Evolutionary conservation across 129 eudicot species (phyloP).

Genomic region (Tagetes erecta): DNA sequence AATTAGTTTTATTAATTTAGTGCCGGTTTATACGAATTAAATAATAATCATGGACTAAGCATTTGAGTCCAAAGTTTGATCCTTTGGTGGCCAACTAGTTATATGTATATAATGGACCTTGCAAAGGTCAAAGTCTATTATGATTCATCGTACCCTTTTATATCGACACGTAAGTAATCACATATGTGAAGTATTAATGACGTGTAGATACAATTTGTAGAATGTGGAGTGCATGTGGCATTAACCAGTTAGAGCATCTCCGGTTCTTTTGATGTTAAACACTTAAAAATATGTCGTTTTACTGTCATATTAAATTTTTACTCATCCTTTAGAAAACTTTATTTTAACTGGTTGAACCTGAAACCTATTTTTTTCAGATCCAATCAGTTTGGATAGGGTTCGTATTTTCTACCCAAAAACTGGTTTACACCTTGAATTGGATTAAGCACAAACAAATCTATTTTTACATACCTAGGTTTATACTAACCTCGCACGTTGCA

Average conservation of each 20-base stretch:
- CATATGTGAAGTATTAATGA: not conserved
- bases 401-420: no score
- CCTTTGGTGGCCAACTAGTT: constrained; percentile 33
- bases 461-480: no score
- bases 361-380: no score
- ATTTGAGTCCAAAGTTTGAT: constrained; percentile 25
- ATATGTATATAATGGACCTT: constrained; percentile 26
- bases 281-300: no score
- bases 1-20: not conserved
- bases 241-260: not conserved
- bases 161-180: not conserved
- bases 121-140: constrained; percentile 22
- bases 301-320: no score
- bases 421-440: no score
- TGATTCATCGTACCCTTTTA: constrained; percentile 30
- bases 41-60: constrained; percentile 17
- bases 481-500: no score
- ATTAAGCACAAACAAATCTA: no score
- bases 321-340: no score
- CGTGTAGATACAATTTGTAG: not conserved
- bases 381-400: no score
- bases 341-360: no score
- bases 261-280: no score
- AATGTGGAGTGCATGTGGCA: not conserved
- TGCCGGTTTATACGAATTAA: constrained; percentile 15